Conservation (phyloP, 768 basidiomycete genomes). For the Scleroderma bovista region DNA sequence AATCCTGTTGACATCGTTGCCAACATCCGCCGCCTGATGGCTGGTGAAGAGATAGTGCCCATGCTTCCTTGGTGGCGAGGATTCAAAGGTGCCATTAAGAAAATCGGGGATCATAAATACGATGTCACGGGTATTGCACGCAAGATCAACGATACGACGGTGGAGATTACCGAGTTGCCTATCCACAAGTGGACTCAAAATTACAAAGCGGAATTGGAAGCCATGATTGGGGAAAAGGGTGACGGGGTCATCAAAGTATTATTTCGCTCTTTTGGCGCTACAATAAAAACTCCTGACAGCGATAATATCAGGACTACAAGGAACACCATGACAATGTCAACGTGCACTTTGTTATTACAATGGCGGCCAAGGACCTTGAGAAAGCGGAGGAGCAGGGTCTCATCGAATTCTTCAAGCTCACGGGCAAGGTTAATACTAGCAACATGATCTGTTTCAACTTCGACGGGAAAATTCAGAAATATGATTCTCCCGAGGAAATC, state of each 20-base stretch:
- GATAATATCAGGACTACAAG: constrained; percentile 75
- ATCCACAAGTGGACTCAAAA: constrained; percentile 92
- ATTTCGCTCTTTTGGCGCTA: neutral
- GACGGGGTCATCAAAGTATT: constrained; percentile 75
- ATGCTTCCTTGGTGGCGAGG: constrained; percentile 99
- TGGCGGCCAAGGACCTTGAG: constrained; percentile 74
- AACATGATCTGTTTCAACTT: constrained; percentile 99
- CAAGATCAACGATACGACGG: constrained; percentile 80
- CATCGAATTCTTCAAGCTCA: constrained; percentile 87
- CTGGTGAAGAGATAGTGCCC: constrained; percentile 69
- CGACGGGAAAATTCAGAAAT: constrained; percentile 93
- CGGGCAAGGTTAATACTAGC: constrained; percentile 74
- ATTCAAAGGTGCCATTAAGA: constrained; percentile 84
- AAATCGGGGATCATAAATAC: constrained; percentile 78
- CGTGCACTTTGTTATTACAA: constrained; percentile 81
- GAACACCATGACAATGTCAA: constrained; percentile 93
- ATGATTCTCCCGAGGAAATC: constrained; percentile 84
- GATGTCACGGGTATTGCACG: constrained; percentile 68
- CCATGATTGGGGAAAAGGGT: constrained; percentile 83
- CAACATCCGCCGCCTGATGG: constrained; percentile 85
- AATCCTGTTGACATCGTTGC: constrained; percentile 88
- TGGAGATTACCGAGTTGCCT: constrained; percentile 94
- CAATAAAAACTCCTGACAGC: neutral
- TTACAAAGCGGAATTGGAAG: constrained; percentile 89
- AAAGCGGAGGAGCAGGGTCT: constrained; percentile 90